These are phyloP conservation scores for Pulveroboletus sp. DNA, from an alignment of 768 basidiomycete genomes.

Conservation along the genomic window DNA sequence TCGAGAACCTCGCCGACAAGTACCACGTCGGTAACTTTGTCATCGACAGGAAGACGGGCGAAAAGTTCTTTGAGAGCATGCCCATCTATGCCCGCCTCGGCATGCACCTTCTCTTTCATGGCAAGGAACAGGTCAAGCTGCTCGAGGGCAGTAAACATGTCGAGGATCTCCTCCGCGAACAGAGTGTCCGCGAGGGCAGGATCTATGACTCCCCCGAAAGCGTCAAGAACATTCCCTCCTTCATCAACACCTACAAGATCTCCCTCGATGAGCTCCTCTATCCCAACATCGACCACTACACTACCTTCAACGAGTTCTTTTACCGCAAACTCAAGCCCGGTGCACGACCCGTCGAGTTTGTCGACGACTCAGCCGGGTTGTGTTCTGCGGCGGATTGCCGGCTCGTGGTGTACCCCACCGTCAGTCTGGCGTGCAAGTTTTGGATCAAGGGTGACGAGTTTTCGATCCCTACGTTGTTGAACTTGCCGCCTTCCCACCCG, in stretches of 20 bases:
- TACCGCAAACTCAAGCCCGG: constrained; percentile 52
- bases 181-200: constrained; percentile 55
- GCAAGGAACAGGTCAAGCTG: constrained; percentile 46
- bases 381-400: constrained; percentile 73
- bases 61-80: constrained; percentile 71
- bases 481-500: constrained; percentile 42
- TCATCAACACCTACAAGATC: constrained; percentile 55
- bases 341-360: constrained; percentile 60
- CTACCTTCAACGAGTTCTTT: constrained; percentile 81
- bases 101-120: constrained; percentile 76
- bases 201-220: constrained; percentile 55
- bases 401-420: constrained; percentile 61
- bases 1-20: constrained; percentile 49
- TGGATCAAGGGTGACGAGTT: constrained; percentile 81
- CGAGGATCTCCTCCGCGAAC: constrained; percentile 49
- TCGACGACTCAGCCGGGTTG: constrained; percentile 48
- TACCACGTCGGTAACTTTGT: constrained; percentile 64
- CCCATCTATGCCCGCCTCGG: constrained; percentile 68
- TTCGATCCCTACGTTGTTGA: constrained; percentile 58
- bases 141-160: constrained; percentile 46
- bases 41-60: constrained; percentile 41
- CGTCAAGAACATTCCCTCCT: constrained; percentile 50
- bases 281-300: constrained; percentile 59
- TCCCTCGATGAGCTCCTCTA: constrained; percentile 58
- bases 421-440: constrained; percentile 60